Evolutionary conservation across 306 rosid species (phyloP).

Genomic region (Cucurbita ficifolia): DNA sequence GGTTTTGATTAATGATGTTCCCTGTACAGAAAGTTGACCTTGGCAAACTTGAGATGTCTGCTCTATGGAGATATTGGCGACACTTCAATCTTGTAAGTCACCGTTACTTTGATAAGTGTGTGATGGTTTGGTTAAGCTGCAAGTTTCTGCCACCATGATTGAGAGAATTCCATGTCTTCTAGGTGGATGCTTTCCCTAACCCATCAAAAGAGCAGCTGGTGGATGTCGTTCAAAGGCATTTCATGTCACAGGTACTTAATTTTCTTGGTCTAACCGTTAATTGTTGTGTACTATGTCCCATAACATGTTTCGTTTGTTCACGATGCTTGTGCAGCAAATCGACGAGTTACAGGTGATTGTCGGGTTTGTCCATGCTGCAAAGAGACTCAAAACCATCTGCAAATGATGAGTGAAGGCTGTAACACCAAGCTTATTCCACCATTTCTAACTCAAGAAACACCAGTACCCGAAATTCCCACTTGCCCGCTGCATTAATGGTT

Average conservation of each 20-base stretch:
- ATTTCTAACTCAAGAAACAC: slow-evolving; percentile 1
- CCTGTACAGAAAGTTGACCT: slow-evolving; percentile 68
- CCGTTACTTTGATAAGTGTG: not conserved
- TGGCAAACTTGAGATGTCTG: slow-evolving; percentile 90
- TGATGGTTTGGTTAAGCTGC: not conserved
- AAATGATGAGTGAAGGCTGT: slow-evolving; percentile 33
- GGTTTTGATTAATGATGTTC: not conserved
- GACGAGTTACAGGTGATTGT: slow-evolving; percentile 91
- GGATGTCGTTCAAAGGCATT: slow-evolving; percentile 95
- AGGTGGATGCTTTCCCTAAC: slow-evolving; percentile 83
- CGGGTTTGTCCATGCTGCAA: slow-evolving; percentile 92
- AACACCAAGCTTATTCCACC: not conserved
- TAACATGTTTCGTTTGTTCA: not conserved
- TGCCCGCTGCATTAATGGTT: not conserved
- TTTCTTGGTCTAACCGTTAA: not conserved
- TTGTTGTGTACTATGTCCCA: not conserved
- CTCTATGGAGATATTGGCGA: slow-evolving; percentile 93
- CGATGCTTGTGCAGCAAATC: slow-evolving; percentile 49
- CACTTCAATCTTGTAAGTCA: slow-evolving; percentile 83
- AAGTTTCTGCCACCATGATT: not conserved
- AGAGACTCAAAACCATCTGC: slow-evolving; percentile 78
- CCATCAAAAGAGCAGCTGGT: slow-evolving; percentile 91
- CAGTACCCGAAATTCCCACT: slow-evolving; percentile 4
- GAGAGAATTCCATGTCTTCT: slow-evolving; percentile 2
- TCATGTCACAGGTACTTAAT: slow-evolving; percentile 76